phyloP scores from a whole-genome alignment of 1,139 yeast genomes.

The Geotrichum aggregatum region DNA sequence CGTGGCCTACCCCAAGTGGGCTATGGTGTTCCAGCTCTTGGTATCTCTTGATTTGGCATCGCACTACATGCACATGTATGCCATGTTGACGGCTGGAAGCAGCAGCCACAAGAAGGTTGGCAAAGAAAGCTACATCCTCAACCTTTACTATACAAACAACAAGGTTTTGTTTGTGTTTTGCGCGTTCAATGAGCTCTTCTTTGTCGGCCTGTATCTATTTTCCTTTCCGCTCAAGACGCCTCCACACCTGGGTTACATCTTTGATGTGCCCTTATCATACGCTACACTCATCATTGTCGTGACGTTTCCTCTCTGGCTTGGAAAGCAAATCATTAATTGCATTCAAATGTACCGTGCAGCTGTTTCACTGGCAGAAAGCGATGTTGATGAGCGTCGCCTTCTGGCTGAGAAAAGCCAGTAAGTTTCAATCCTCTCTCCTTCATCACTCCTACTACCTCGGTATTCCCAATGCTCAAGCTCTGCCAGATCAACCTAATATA shows the following conservation, averaged over 20 bases:
- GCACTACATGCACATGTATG: slow-evolving; percentile 98
- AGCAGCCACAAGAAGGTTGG: slow-evolving; percentile 81
- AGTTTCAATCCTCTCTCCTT: not conserved
- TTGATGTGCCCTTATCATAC: slow-evolving; percentile 50
- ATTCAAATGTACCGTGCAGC: slow-evolving; percentile 88
- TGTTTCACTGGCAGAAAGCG: slow-evolving; percentile 69
- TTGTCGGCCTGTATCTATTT: slow-evolving; percentile 79
- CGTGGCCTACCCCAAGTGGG: slow-evolving; percentile 66
- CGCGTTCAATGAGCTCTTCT: slow-evolving; percentile 87
- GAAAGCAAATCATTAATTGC: slow-evolving; percentile 86
- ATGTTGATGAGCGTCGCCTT: slow-evolving; percentile 54
- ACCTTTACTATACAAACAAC: slow-evolving; percentile 82
- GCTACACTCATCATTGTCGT: slow-evolving; percentile 62
- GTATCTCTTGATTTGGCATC: slow-evolving; percentile 88
- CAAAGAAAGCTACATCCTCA: slow-evolving; percentile 65
- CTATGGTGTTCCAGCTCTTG: slow-evolving; percentile 74
- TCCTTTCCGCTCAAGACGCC: slow-evolving; percentile 53
- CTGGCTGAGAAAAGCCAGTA: slow-evolving; percentile 28
- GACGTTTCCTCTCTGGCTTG: slow-evolving; percentile 81
- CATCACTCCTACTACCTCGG: not conserved
- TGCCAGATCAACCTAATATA: not conserved
- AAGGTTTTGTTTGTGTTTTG: slow-evolving; percentile 82
- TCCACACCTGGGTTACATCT: slow-evolving; percentile 41
- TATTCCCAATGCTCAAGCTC: not conserved
- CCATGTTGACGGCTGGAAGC: slow-evolving; percentile 76